These are phyloP conservation scores for Paramecium caudatum DNA, from an alignment of 73 alveolate species.

Conservation along the genomic window DNA sequence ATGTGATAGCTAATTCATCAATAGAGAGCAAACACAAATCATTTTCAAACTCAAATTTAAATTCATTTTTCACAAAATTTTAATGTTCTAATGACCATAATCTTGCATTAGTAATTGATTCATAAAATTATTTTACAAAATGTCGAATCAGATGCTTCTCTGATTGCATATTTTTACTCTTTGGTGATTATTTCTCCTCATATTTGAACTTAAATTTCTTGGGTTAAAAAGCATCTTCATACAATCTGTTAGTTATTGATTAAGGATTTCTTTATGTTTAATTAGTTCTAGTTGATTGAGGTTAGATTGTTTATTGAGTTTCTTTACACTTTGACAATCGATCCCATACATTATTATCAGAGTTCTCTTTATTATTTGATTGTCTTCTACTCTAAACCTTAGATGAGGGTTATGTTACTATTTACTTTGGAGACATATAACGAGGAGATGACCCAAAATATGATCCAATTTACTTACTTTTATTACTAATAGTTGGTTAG, in stretches of 20 bases:
- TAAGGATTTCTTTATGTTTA: no score
- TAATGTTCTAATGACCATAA: conserved; percentile 49
- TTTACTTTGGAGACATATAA: conserved; percentile 33
- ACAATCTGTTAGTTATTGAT: background rate
- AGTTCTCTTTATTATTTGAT: background rate
- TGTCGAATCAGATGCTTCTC: background rate
- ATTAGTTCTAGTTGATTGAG: conserved; percentile 1
- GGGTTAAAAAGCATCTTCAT: conserved; percentile 47
- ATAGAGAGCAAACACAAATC: conserved; percentile 42
- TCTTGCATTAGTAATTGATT: conserved; percentile 37
- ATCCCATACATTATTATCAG: background rate
- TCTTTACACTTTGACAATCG: background rate
- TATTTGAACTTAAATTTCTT: background rate
- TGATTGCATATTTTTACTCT: background rate
- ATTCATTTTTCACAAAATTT: background rate
- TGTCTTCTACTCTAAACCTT: background rate
- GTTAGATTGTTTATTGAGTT: background rate
- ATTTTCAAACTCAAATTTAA: background rate
- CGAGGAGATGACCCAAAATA: conserved; percentile 45
- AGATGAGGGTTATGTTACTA: background rate
- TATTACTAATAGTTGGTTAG: conserved; percentile 16
- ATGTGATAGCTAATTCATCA: conserved; percentile 30
- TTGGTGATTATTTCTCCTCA: background rate
- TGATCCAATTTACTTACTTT: conserved; percentile 34
- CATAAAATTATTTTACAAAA: conserved; percentile 23